phyloP scores from a whole-genome alignment of 169 alveolate species.

The Plasmodium ovale region DNA sequence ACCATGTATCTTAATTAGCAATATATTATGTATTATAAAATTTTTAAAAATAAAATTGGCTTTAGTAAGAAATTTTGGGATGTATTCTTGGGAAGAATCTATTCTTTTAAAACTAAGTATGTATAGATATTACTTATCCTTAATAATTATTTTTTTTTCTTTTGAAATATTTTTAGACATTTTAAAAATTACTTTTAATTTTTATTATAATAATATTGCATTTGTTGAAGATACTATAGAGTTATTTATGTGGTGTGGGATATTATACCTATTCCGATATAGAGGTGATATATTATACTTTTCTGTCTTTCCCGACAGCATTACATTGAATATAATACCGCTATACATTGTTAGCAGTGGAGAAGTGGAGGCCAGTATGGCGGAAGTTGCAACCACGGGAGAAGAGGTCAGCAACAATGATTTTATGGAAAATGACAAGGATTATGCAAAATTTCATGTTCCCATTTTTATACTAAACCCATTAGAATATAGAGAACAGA shows the following conservation, averaged over 20 bases:
- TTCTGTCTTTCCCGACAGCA: slow-evolving; percentile 31
- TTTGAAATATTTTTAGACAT: slow-evolving; percentile 38
- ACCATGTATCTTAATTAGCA: slow-evolving; percentile 5
- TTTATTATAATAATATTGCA: slow-evolving; percentile 7
- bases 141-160: slow-evolving; percentile 26
- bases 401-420: too few species aligned
- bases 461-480: slow-evolving; percentile 75
- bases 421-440: neutral
- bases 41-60: slow-evolving; percentile 56
- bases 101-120: slow-evolving; percentile 19
- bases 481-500: slow-evolving; percentile 18
- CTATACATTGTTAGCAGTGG: slow-evolving; percentile 22
- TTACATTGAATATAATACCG: slow-evolving; percentile 27
- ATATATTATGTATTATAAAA: slow-evolving; percentile 43
- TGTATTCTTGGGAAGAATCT: slow-evolving; percentile 61
- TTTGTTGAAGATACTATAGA: slow-evolving; percentile 60
- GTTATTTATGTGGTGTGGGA: slow-evolving; percentile 50
- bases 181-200: slow-evolving; percentile 17
- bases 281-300: slow-evolving; percentile 52
- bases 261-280: slow-evolving; percentile 53
- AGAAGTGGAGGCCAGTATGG: too few species aligned
- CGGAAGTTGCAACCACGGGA: too few species aligned
- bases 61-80: slow-evolving; percentile 46
- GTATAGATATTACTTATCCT: slow-evolving; percentile 33
- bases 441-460: neutral